Evolutionary conservation across 1,284 basidiomycete genomes (phyloP), one percentile per base, ranked within the genome.

Genomic region (Melanopsichium pennsylvanicum): DNA sequence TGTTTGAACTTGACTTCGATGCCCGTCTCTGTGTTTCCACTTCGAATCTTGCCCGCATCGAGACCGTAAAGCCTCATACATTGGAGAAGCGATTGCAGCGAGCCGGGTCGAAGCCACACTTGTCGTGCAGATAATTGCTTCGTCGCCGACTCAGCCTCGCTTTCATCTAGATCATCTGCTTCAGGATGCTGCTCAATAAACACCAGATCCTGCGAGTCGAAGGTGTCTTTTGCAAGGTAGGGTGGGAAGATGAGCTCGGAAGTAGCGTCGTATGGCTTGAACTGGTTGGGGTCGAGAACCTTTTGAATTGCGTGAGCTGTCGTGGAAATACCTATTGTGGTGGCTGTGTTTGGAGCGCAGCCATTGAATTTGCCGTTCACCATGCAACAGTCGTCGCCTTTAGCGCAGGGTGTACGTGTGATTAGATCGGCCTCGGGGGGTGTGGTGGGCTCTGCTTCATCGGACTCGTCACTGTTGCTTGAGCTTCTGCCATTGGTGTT

Each of bases 191-290:
- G 41, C 29, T 73, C 72, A 44, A 75, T 63, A n/a, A 76, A 74
- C 44, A 60, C 70, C 18, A 76, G 43, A 23, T 76, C 70, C 34
- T 75, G 66, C 15, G 46, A 16, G 41, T 75, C 73, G n/a, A 59
- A 76, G 11, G 56, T 21, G 37, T 73, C 62, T 36, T 76, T 78
- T 15, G 52, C 45, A 13, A 82, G 70, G 31, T 66, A 76, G 1
- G 81, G 74, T 6, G 82, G 82, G 63, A 75, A 81, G 57, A 82
- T 81, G 51, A 81, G 74, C 40, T 82, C 82, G 21, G 60, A 74
- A 8, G 64, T 61, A 9, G 79, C 73, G 12, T 70, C 66, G 57
- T 82, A 82, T 4, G 80, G 71, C 50, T 67, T 66, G 55, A 70
- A 70, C 8, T 58, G 46, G 13, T 31, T 27, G 2, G 54, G 48